A percentile compares a stretch with the other conserved stretches of the same genome.
These are phyloP conservation scores for Bertia moriformis DNA, from an alignment of 2,329 filamentous ascomycete genomes.

Conservation along the genomic window DNA sequence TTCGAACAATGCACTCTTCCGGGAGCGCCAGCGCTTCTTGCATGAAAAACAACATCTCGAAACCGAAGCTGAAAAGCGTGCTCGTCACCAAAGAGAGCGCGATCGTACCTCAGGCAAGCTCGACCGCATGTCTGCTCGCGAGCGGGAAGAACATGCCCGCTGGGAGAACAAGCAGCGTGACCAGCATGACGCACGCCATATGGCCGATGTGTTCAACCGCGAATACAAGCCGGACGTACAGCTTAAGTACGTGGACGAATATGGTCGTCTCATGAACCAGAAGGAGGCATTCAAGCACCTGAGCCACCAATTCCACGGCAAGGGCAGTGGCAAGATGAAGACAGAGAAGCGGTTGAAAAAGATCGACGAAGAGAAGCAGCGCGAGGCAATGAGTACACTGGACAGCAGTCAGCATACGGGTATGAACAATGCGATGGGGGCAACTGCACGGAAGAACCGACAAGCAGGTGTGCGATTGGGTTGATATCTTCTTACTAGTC, in stretches of 20 bases:
- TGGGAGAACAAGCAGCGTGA: constrained; percentile 82
- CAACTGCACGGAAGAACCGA: constrained; percentile 49
- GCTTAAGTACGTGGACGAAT: constrained; percentile 79
- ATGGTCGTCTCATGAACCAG: constrained; percentile 69
- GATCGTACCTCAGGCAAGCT: constrained; percentile 70
- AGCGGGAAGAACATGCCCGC: constrained; percentile 77
- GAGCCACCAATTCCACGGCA: constrained; percentile 95
- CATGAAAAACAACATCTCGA: constrained; percentile 62
- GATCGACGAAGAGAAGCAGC: constrained; percentile 86
- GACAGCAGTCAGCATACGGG: constrained; percentile 49
- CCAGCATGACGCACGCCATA: constrained; percentile 63
- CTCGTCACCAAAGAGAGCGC: constrained; percentile 70
- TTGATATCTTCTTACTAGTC: constrained; percentile 12
- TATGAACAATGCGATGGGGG: constrained; percentile 44
- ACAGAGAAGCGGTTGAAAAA: constrained; percentile 96
- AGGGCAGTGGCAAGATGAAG: constrained; percentile 94
- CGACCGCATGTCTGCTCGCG: constrained; percentile 78
- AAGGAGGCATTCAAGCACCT: constrained; percentile 98
- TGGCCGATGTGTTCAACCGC: constrained; percentile 73
- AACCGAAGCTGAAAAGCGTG: constrained; percentile 64
- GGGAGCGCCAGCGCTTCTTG: constrained; percentile 65
- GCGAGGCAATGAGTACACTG: constrained; percentile 51
- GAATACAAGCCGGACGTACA: constrained; percentile 85
- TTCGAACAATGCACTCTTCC: constrained; percentile 51
- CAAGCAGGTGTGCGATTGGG: constrained; percentile 51